Conservation (phyloP, 2,329 filamentous ascomycete species). For the Ramularia collo-cygni region DNA sequence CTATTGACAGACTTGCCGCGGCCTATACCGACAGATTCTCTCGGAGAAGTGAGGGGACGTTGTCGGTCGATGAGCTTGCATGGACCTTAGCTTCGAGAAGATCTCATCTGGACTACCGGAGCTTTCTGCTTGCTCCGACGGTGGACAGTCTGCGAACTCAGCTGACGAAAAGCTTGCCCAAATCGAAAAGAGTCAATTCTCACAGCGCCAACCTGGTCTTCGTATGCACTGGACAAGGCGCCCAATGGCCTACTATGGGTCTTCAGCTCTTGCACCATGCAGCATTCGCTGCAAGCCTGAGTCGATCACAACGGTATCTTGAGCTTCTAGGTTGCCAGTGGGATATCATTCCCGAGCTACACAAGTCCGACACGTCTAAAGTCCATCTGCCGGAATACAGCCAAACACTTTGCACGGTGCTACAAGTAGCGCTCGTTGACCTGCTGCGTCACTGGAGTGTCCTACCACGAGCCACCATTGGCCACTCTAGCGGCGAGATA, state of each 20-base stretch:
- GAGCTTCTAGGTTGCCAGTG: slow-evolving; percentile 14
- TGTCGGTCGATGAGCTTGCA: too few species aligned
- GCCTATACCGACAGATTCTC: slow-evolving; percentile 1
- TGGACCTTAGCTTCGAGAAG: slow-evolving; percentile 9
- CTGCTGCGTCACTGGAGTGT: slow-evolving; percentile 27
- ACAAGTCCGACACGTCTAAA: slow-evolving; percentile 37
- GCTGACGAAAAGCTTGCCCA: neutral
- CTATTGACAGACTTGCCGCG: neutral
- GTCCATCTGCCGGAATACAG: slow-evolving; percentile 31
- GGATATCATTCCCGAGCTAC: slow-evolving; percentile 26
- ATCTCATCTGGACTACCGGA: slow-evolving; percentile 3
- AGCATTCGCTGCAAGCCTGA: slow-evolving; percentile 4
- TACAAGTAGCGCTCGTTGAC: slow-evolving; percentile 46
- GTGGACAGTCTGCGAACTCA: neutral
- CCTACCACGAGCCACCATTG: slow-evolving; percentile 18
- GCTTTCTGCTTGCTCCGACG: slow-evolving; percentile 3
- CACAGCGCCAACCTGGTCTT: slow-evolving; percentile 2
- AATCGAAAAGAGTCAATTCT: neutral
- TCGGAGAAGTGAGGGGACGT: neutral
- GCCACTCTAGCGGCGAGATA: slow-evolving; percentile 29
- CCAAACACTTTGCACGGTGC: slow-evolving; percentile 48
- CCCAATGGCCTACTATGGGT: slow-evolving; percentile 15
- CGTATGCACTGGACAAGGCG: slow-evolving; percentile 19
- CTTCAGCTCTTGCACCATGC: slow-evolving; percentile 15
- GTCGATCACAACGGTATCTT: slow-evolving; percentile 2